A percentile compares a stretch with the other conserved stretches of the same genome.
Evolutionary conservation across 306 rosid species (phyloP).

Genomic region (Corylus americana): DNA sequence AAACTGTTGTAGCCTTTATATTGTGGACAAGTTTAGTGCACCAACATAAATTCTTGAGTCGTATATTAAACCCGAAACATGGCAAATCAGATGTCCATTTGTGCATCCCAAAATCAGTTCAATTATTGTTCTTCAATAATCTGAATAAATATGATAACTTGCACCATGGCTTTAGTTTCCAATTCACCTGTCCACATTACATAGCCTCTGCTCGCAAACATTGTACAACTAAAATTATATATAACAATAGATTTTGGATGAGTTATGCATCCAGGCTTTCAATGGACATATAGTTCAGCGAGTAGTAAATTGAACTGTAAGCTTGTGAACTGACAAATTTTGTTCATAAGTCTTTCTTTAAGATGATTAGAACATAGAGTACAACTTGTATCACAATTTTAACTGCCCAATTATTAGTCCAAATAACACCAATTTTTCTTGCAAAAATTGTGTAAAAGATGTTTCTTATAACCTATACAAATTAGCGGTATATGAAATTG

Average conservation of each 20-base stretch:
- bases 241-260: conserved; percentile 31
- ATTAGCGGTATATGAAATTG: conserved; percentile 43
- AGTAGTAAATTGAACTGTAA: conserved; percentile 44
- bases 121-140: conserved; percentile 13
- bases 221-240: conserved; percentile 26
- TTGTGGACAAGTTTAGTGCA: neutral
- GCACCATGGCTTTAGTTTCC: conserved; percentile 26
- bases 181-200: conserved; percentile 22
- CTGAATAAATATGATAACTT: conserved; percentile 23
- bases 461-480: conserved; percentile 31
- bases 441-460: conserved; percentile 27
- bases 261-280: conserved; percentile 52
- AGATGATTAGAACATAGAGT: conserved; percentile 58
- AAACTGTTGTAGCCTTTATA: neutral
- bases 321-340: conserved; percentile 60
- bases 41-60: neutral
- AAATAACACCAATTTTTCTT: conserved; percentile 49
- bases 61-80: neutral
- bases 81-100: neutral
- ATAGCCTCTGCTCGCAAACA: conserved; percentile 25
- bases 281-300: conserved; percentile 49
- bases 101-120: neutral
- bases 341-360: conserved; percentile 65
- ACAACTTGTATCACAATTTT: conserved; percentile 86
- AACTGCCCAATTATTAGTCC: conserved; percentile 68